Evolutionary conservation across 2,329 filamentous ascomycete genomes (phyloP), one percentile per base, ranked within the genome.

Genomic region (Chaetomium globosum): DNA sequence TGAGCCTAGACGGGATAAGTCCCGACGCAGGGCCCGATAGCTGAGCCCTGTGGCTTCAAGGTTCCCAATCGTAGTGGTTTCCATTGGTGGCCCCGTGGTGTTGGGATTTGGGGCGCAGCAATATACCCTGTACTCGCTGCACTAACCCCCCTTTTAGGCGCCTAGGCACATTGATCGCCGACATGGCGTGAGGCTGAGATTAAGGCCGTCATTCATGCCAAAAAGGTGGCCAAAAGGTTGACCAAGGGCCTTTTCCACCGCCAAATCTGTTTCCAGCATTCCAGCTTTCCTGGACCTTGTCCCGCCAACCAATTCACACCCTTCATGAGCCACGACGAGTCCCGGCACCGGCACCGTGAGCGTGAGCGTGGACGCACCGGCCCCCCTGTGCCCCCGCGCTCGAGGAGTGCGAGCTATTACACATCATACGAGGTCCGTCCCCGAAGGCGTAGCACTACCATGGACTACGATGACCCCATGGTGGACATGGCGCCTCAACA

Each of bases 241-340:
- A 19, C 19, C 53, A 36, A 23, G 30, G 53, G 30, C 30, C 19
- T 21, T 23, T 19, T 55, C 53, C n/a, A 36, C 16, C 16, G 31
- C 16, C 30, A 55, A 7, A 26, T n/a, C 7, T 43, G 39, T 19
- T 16, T 19, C 39, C 30, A 36, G 9, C 30, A 13, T 19, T 13
- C 53, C 28, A 55, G 53, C 31, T 26, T 12, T n/a, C 23, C 53
- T 8, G 53, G 4, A 6, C 53, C 19, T 19, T 23, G 12, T 13
- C 16, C 31, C 53, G 7, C 13, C 53, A 33, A 55, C 53, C 31
- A 19, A 8, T 21, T 8, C 5, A 16, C 30, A 12, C 23, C 23
- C 53, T 21, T 30, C 16, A 55, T 55, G 53, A 55, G 53, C 53
- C 30, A 23, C 31, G 53, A 36, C 5, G 53, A 55, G 30, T 36